These are phyloP conservation scores for Phycomyces blakesleeanus DNA, from an alignment of 192 early-diverging fungal species.

Conservation along the genomic window DNA sequence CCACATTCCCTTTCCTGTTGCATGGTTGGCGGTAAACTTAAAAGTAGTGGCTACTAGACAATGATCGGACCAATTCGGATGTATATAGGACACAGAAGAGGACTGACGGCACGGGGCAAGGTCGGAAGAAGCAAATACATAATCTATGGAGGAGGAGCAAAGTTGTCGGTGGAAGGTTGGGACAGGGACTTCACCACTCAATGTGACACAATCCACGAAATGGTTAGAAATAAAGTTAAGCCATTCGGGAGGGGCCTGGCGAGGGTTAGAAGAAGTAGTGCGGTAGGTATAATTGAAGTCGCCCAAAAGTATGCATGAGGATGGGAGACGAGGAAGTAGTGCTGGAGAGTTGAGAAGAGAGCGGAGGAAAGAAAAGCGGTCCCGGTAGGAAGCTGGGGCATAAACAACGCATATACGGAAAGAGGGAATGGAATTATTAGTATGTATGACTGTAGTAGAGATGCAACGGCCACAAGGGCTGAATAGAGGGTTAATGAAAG, in stretches of 20 bases:
- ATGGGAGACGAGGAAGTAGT: not conserved
- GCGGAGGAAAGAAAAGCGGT: not conserved
- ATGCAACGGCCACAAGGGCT: not conserved
- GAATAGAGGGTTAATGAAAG: not conserved
- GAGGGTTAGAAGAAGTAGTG: not conserved
- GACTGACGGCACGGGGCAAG: not conserved
- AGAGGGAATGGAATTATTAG: not conserved
- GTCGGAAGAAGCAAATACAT: slow-evolving; percentile 14
- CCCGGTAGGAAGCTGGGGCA: not conserved
- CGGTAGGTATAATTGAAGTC: slow-evolving; percentile 8
- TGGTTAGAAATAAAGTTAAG: not conserved
- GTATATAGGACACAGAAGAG: not conserved
- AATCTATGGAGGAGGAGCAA: slow-evolving; percentile 16
- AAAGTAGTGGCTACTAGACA: not conserved
- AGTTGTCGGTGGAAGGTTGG: not conserved
- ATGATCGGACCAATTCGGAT: slow-evolving; percentile 9
- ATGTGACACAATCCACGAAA: not conserved
- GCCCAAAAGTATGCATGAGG: not conserved
- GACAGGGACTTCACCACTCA: not conserved
- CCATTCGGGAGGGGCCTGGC: not conserved
- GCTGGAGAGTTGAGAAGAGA: not conserved
- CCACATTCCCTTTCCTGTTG: slow-evolving; percentile 12
- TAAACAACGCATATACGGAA: not conserved
- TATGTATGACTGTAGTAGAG: not conserved
- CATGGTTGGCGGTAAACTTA: not conserved